Percentiles rank a stretch among this genome's conserved stretches.
Conservation (phyloP, 2,329 filamentous ascomycete species). For the Phaeomoniella chlamydospora region DNA sequence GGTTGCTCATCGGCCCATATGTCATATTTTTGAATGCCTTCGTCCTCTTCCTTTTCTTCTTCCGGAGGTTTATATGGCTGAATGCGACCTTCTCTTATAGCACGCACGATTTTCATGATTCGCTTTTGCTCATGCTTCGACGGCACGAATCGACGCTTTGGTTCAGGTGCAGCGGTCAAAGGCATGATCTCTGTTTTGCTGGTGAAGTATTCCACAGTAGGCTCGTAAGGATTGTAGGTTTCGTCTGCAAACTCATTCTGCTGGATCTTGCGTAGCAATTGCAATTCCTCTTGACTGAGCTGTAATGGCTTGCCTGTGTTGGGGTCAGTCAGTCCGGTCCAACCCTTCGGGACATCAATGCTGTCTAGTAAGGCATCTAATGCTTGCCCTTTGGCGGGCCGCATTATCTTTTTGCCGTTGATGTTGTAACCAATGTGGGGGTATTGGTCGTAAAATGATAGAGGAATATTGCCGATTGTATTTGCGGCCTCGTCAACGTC, state of each 20-base stretch:
- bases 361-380: slow-evolving; percentile 87
- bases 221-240: slow-evolving; percentile 85
- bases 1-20: slow-evolving; percentile 89
- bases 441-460: slow-evolving; percentile 93
- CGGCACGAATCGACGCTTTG: slow-evolving; percentile 86
- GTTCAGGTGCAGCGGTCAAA: slow-evolving; percentile 83
- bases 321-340: slow-evolving; percentile 90
- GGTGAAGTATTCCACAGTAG: slow-evolving; percentile 89
- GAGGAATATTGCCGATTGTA: slow-evolving; percentile 87
- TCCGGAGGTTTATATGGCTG: slow-evolving; percentile 71
- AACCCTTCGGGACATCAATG: slow-evolving; percentile 92
- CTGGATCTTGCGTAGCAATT: slow-evolving; percentile 76
- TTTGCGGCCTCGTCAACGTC: slow-evolving; percentile 68
- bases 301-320: slow-evolving; percentile 85
- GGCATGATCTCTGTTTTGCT: slow-evolving; percentile 88
- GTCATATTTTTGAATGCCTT: slow-evolving; percentile 64
- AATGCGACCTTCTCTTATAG: slow-evolving; percentile 87
- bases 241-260: slow-evolving; percentile 78
- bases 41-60: slow-evolving; percentile 58
- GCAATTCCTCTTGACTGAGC: slow-evolving; percentile 73
- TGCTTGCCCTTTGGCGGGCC: slow-evolving; percentile 84
- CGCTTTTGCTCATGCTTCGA: slow-evolving; percentile 95
- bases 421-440: slow-evolving; percentile 98
- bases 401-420: slow-evolving; percentile 95
- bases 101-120: slow-evolving; percentile 92